Evolutionary conservation across 2,329 filamentous ascomycete species (phyloP), one percentile per base, ranked within the genome.

Genomic region (Colletotrichum abscissum): DNA sequence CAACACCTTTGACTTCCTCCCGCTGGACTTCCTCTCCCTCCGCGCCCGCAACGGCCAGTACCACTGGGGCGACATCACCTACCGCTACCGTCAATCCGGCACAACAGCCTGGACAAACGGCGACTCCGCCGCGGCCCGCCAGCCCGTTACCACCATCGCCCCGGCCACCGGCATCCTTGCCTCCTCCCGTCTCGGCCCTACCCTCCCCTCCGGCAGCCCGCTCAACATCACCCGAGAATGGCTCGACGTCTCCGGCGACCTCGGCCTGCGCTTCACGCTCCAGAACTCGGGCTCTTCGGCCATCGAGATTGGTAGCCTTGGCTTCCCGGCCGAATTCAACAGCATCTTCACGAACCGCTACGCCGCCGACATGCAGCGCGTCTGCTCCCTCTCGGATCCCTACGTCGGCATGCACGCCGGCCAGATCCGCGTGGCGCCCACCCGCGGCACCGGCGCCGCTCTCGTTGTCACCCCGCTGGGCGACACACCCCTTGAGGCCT

Each of bases 311-410:
- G 89, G 89, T 2, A 86, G 86, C 65, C 81, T 91, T 1, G 89
- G 89, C 0, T 86, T 91, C 67, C 89, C 89, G 0, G 85, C 88
- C 22, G 89, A 90, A 77, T 90, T 91, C 81, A 91, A 91, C 80
- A 91, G 87, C 78, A 91, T 92, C 75, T 91, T 91, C 77, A 90
- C 86, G 12, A 82, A 83, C 67, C 84, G 88, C 12, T 79, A 80
- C 1, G 84, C 88, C 0, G 79, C 80, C 1, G 85, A 88, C 5
- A 89, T 87, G 19, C 85, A 87, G 65, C 78, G 81, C 0, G 81
- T 84, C 22, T 91, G 89, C 77, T 88, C 87, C 1, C 82, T 91
- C 5, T 84, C 87, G 0, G 90, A 91, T 67, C 89, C 90, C 0
- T 91, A 90, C 65, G 86, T 91, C 30, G 90, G 89, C 5, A 82